phyloP scores from a whole-genome alignment of 2,329 filamentous ascomycete genomes.

The Nakataea oryzae region DNA sequence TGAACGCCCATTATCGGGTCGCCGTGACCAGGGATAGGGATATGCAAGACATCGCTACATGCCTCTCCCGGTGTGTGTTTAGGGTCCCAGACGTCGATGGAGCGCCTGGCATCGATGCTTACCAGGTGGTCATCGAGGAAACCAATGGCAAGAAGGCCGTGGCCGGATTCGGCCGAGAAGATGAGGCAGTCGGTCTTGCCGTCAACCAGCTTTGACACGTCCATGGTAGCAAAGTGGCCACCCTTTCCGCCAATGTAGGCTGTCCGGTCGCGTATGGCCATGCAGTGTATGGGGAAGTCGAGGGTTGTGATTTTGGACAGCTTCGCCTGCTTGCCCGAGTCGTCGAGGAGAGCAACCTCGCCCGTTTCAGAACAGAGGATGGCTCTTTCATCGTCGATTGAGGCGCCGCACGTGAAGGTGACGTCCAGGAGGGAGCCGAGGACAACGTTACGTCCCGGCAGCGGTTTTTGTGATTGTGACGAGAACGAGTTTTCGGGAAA shows the following conservation, averaged over 20 bases:
- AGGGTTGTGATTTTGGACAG: constrained; percentile 56
- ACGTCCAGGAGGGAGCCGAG: constrained; percentile 73
- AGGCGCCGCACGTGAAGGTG: constrained; percentile 69
- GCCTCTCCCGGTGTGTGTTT: constrained; percentile 25
- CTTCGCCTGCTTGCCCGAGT: constrained; percentile 61
- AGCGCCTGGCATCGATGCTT: constrained; percentile 64
- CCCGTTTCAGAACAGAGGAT: constrained; percentile 82
- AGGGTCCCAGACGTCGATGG: constrained; percentile 57
- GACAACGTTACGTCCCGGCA: constrained; percentile 80
- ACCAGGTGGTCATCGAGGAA: constrained; percentile 58
- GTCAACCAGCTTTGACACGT: constrained; percentile 37
- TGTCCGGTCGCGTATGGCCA: constrained; percentile 47
- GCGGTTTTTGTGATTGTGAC: constrained; percentile 48
- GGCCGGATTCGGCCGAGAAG: constrained; percentile 23
- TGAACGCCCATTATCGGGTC: constrained; percentile 65
- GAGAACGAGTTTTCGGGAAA: constrained; percentile 30
- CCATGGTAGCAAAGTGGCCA: constrained; percentile 44
- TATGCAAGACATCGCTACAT: constrained; percentile 21
- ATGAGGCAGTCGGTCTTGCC: constrained; percentile 27
- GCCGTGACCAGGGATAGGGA: constrained; percentile 51
- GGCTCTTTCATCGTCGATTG: constrained; percentile 62
- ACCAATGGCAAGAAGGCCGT: constrained; percentile 55
- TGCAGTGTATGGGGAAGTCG: constrained; percentile 58
- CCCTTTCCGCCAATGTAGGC: constrained; percentile 62
- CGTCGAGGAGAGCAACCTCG: constrained; percentile 80